Evolutionary conservation across 2,329 filamentous ascomycete genomes (phyloP), one percentile per base, ranked within the genome.

Genomic region (Aspergillus eucalypticola): DNA sequence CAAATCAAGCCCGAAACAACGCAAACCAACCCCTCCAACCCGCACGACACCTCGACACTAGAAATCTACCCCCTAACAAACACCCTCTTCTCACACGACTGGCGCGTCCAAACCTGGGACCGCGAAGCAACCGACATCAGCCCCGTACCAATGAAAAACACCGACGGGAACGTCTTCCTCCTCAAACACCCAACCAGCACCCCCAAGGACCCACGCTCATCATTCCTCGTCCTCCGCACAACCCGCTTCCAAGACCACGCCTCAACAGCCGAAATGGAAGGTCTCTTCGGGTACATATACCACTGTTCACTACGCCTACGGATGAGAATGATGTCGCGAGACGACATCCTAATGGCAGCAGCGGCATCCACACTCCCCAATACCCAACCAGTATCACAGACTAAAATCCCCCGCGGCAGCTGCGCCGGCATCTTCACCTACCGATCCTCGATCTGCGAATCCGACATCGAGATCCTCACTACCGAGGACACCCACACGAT

Each of bases 381-480:
- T 15, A 6, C 5, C 11, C 32, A 13, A 42, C 4, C 39, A 42
- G 10, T 10, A 10, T 29, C 27, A 11, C 27, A 13, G 29, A 5
- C 39, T 7, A 3, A 5, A 17, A 55, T 64, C 1, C 60, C 73
- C 17, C 61, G 70, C 39, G 82, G 82, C 51, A 82, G 81, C 3
- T 81, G 81, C 5, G 79, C 80, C 1, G 82, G 82, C 3, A 79
- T 84, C 65, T 80, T 84, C 72, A 83, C 80, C 11, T 84, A 81
- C 61, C 74, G 72, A 60, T 75, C 80, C 42, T 73, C 77, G 52
- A 71, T 64, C 29, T 80, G 80, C 64, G 82, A 84, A 66, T 80
- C 79, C 0, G 82, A 84, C 62, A 80, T 84, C 61, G 82, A 84
- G 69, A 82, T 84, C 60, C 70, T 84, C 10, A 84, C 82, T 1